phyloP scores from a whole-genome alignment of 169 alveolate genomes.

The Theileria sp. region DNA sequence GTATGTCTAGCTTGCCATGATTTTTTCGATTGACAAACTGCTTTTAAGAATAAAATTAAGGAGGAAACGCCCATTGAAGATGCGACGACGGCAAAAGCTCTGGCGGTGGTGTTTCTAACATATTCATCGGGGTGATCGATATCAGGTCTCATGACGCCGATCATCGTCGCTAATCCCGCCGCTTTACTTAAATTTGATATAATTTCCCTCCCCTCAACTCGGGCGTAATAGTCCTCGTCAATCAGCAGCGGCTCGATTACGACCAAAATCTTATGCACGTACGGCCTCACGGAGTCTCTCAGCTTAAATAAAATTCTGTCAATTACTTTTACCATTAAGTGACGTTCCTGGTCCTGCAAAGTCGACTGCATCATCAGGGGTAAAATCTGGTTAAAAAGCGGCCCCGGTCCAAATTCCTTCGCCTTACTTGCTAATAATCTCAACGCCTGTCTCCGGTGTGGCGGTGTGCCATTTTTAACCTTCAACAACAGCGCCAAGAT shows the following conservation, averaged over 20 bases:
- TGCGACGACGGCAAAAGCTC: conserved; percentile 99
- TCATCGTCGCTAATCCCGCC: conserved; percentile 99
- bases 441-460: conserved; percentile 93
- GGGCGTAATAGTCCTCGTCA: conserved; percentile 98
- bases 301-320: conserved; percentile 95
- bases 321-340: conserved; percentile 95
- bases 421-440: conserved; percentile 94
- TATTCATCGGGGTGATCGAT: conserved; percentile 99
- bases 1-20: conserved; percentile 99
- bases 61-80: conserved; percentile 98
- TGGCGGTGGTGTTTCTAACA: conserved; percentile 95
- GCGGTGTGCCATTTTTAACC: conserved; percentile 98
- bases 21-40: conserved; percentile 96
- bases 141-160: conserved; percentile 99
- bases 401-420: conserved; percentile 97
- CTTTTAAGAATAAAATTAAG: conserved; percentile 94
- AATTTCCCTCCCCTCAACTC: conserved; percentile 98
- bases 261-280: conserved; percentile 96
- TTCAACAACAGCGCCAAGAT: conserved; percentile 91
- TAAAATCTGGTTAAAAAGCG: conserved; percentile 93
- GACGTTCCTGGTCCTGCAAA: conserved; percentile 97
- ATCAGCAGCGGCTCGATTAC: conserved; percentile 98
- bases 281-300: conserved; percentile 96
- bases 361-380: conserved; percentile 97
- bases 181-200: conserved; percentile 94